Base-by-base conservation (phyloP, 495 filamentous ascomycete species). In the Oleoguttula mirabilis region DNA sequence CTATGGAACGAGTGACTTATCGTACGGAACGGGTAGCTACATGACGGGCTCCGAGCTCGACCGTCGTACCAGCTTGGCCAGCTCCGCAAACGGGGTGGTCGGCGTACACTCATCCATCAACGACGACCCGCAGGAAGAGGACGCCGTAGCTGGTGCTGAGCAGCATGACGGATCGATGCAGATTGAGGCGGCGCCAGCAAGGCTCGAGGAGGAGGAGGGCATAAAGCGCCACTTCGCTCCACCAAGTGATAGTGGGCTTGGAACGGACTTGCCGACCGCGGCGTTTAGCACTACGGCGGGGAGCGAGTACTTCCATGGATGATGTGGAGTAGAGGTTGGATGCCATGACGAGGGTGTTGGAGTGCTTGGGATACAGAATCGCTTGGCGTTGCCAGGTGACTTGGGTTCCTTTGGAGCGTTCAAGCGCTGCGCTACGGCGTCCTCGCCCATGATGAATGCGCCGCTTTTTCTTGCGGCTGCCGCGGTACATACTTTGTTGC, bases 41-140 rank as follows among this genome's bases (percentile, higher is more conserved):
- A 51, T 55, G 52, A 55, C 60, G 20, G 49, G 49, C 17, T 41
- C 35, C 12, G 45, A 48, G 11, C 24, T 44, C 32, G 66, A 65
- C 40, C 62, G 70, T 30, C 63, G 70, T 21, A 66, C 65, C 4
- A 77, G 71, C 32, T 66, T 69, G 39, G 65, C 67, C 32, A 33
- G 39, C 20, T 48, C 49, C 17, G 23, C 39, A 8, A 32, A 48
- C 15, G 49, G 44, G 8, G 45, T 43, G 11, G 3, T 52, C 10
- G 43, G 36, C 19, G 32, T 17, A 6, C 24, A 39, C 1, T 38
- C 30, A 2, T 7, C 31, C 7, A 31, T 47, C 12, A 32, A 43
- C 4, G 38, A 44, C 24, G 52, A 61, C 21, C 53, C 59, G 32
- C 55, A 58, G 34, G 45, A 48, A 40, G 36, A 46, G 17, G 36